Evolutionary conservation across 441 rosid species (phyloP), one percentile per base, ranked within the genome.

Genomic region (Gossypium trilobum): DNA sequence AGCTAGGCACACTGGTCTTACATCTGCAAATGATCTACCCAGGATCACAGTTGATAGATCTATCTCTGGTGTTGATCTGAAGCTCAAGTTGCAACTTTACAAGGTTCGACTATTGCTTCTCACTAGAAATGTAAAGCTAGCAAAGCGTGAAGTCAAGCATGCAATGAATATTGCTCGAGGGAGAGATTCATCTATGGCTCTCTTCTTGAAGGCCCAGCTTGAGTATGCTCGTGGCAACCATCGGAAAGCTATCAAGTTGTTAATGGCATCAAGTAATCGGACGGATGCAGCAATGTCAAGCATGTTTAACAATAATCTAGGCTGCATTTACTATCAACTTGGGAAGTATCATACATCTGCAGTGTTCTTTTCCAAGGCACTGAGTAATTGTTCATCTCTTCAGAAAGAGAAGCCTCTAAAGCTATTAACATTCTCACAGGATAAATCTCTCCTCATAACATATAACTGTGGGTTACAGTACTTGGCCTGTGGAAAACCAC

Each of bases 111-210:
- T 93, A 82, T 83, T 93, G 73, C 93, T 95, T 74, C 89, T 92
- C 68, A 86, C 95, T 33, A 91, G 96, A 77, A 95, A 95, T 81
- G 76, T 93, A 77, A 93, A 91, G 81, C 86, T 87, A 78, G 99
- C 97, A 1, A 95, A 95, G 85, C 98, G 98, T 7, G 99, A 95
- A 87, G 89, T 95, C 54, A 95, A 95, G 84, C 96, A 87, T 79
- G 96, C 97, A 9, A 89, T 95, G 87, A 91, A 93, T 80, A 84
- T 88, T 78, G 94, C 90, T 66, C 92, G 97, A 42, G 93, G 91
- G 73, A 82, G 86, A 71, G 99, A 93, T 78, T 95, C 98, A 44
- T 85, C 97, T 22, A 79, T 81, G 83, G 99, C 95, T 81, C 90
- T 93, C 70, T 85, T 93, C 64, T 82, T 95, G 88, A 95, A 93